phyloP scores from a whole-genome alignment of 768 basidiomycete species.

The Psilocybe subaeruginosa region DNA sequence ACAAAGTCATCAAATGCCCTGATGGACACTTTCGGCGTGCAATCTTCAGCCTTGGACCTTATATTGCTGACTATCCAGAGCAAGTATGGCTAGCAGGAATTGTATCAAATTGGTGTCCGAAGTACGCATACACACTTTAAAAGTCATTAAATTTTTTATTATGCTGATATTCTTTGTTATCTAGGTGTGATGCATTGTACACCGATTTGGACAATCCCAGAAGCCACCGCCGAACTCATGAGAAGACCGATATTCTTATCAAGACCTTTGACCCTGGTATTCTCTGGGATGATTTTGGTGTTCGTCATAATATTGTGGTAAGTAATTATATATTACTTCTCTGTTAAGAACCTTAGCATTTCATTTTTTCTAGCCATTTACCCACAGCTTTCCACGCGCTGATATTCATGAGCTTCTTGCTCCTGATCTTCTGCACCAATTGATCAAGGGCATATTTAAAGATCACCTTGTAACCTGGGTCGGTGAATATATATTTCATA shows the following conservation, averaged over 20 bases:
- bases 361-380: constrained; percentile 29
- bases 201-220: constrained; percentile 14
- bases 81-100: constrained; percentile 31
- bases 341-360: neutral
- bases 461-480: constrained; percentile 9
- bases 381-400: constrained; percentile 30
- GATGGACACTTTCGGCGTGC: constrained; percentile 2
- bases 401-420: constrained; percentile 19
- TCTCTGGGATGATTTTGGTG: too few relatives aligned
- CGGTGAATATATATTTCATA: neutral
- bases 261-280: too few relatives aligned
- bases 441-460: constrained; percentile 8
- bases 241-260: too few relatives aligned
- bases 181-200: constrained; percentile 12
- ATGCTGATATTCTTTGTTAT: neutral
- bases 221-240: too few relatives aligned
- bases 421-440: constrained; percentile 3
- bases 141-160: neutral
- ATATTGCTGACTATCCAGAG: constrained; percentile 41
- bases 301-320: constrained; percentile 8
- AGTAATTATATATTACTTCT: too few relatives aligned
- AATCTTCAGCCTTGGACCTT: constrained; percentile 33
- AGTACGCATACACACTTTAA: constrained; percentile 3
- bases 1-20: neutral
- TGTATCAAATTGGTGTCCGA: constrained; percentile 34